Base-by-base conservation (phyloP, 768 basidiomycete species). In the Leucocoprinus sp. region DNA sequence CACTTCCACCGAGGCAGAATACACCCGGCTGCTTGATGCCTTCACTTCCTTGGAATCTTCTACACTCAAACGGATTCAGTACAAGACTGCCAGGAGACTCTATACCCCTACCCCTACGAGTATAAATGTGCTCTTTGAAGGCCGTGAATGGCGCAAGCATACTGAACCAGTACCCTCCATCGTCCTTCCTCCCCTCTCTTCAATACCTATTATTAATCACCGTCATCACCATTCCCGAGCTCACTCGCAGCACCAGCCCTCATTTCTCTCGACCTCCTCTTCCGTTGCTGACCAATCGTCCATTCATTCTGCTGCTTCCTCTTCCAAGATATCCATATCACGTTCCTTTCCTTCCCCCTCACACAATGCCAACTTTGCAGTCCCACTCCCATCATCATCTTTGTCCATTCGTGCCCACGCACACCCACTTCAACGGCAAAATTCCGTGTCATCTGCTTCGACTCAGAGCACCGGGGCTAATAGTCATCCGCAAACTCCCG, bases 21-120 rank as follows among this genome's bases (percentile, higher is more conserved):
- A 74, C 8, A 63, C 70, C 23, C 66, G 78, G 8, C 65, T 89
- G 21, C 60, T 81, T 22, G 76, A 81, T 37, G 83, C 83, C 5
- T 88, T 88, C 54, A 74, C 76, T 47, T 71, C 75, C 17, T 67
- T 87, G 19, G 82, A 88, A 60, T 64, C 77, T 26, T 75, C 66
- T 39, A 72, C 78, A 17, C 55, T 78, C 34, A 75, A 74, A 2
- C 74, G 71, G 11, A 58, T 69, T 23, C 63, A 69, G 37, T 65
- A 64, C 50, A 67, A 67, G 38, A 68, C 61, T 26, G 66, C 64
- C 1, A 64, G 61, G 17, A 58, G 66, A 17, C 55, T 65, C 9
- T 62, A 63, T 3, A 51, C 58, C 9, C 52, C 55, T 4, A 60
- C 61, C 1, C 60, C 67, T 26, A 47, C 60, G 3, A 63, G 55